A percentile compares a stretch with the other conserved stretches of the same genome.
Evolutionary conservation across 345 rosid genomes (phyloP).

Genomic region (Cardiospermum halicacabum): DNA sequence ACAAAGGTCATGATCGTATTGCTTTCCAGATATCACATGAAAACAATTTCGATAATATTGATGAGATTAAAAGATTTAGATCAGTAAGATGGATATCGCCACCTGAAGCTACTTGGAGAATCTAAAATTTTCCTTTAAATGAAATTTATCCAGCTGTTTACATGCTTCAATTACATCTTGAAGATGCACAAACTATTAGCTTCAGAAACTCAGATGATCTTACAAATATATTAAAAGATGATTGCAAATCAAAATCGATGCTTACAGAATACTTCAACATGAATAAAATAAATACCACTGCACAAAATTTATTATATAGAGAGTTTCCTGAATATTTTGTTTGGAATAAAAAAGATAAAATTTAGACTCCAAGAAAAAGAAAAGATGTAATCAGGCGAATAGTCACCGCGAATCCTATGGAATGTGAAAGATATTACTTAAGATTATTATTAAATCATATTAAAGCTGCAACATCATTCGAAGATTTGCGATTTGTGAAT

Average conservation of each 20-base stretch:
- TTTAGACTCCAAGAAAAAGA: neutral
- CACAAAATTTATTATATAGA: neutral
- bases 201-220: neutral
- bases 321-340: neutral
- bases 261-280: neutral
- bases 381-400: neutral
- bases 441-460: neutral
- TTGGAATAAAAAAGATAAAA: neutral
- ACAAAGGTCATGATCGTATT: neutral
- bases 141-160: neutral
- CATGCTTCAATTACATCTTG: neutral
- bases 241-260: neutral
- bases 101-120: neutral
- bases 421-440: slow-evolving; percentile 1
- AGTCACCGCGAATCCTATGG: neutral
- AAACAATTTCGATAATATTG: too few relatives aligned
- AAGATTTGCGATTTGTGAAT: neutral
- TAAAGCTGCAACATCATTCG: neutral
- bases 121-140: neutral
- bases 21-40: neutral
- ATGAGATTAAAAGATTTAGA: neutral
- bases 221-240: neutral
- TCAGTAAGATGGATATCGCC: neutral
- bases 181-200: neutral
- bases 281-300: neutral